A percentile compares a stretch with the other conserved stretches of the same genome.
phyloP scores from a whole-genome alignment of 768 basidiomycete genomes.

The Cubamyces lactineus region DNA sequence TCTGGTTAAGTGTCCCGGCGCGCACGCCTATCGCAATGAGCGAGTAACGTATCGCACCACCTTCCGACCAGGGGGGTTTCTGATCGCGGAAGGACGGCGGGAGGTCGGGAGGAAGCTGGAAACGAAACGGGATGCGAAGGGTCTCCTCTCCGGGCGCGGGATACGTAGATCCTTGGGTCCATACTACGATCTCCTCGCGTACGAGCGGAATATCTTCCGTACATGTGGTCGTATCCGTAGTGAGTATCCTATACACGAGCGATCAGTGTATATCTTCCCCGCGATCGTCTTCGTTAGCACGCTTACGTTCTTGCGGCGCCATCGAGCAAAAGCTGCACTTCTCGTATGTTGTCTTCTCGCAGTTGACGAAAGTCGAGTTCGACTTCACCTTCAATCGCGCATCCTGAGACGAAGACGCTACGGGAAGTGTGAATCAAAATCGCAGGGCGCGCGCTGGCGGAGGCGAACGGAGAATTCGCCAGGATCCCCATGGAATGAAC shows the following conservation, averaged over 20 bases:
- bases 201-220: constrained; percentile 1
- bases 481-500: no score
- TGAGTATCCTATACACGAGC: constrained; percentile 4
- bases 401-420: constrained; percentile 16
- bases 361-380: constrained; percentile 21
- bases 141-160: constrained; percentile 11
- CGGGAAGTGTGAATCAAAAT: not conserved
- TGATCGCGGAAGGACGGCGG: constrained; percentile 15
- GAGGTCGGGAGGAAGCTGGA: constrained; percentile 15
- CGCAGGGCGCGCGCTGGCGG: no score
- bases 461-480: no score
- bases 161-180: constrained; percentile 18
- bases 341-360: constrained; percentile 18
- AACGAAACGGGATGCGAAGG: constrained; percentile 21
- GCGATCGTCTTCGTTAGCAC: not conserved
- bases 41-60: constrained; percentile 1
- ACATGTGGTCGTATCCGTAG: not conserved
- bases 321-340: constrained; percentile 25
- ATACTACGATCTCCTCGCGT: not conserved
- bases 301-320: constrained; percentile 23
- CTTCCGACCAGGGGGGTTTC: not conserved
- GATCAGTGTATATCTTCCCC: not conserved
- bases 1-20: constrained; percentile 15
- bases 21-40: constrained; percentile 22
- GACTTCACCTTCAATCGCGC: constrained; percentile 17